A percentile compares a stretch with the other conserved stretches of the same genome.
Conservation (phyloP, 2,329 filamentous ascomycete genomes). For the Ceratocystis destructans region DNA sequence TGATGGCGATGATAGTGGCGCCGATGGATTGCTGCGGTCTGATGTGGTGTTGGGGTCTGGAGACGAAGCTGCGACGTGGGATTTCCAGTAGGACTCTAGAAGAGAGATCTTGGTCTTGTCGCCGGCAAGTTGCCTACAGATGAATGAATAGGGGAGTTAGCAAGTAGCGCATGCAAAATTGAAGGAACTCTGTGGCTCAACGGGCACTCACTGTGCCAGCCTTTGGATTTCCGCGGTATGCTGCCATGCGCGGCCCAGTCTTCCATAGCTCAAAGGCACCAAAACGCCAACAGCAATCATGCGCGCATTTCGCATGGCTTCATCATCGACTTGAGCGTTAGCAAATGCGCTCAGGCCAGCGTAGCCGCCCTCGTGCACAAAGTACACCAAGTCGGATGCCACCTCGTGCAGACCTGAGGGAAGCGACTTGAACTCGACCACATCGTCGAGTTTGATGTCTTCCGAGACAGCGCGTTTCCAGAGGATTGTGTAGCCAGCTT, state of each 20-base stretch:
- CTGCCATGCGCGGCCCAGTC: conserved; percentile 77
- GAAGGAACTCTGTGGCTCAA: neutral
- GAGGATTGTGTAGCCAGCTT: conserved; percentile 76
- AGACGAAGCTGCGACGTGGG: conserved; percentile 27
- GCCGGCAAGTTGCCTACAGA: conserved; percentile 43
- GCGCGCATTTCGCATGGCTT: conserved; percentile 66
- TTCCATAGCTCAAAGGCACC: conserved; percentile 71
- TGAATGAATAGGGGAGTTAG: neutral
- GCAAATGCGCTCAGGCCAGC: conserved; percentile 87
- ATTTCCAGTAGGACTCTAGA: conserved; percentile 71
- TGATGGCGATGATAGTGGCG: neutral
- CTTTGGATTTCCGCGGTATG: conserved; percentile 65
- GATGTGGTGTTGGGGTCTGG: conserved; percentile 33
- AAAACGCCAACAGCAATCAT: conserved; percentile 88
- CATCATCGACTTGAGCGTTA: conserved; percentile 65
- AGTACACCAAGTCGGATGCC: conserved; percentile 80
- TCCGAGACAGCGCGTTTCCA: conserved; percentile 62
- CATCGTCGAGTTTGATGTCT: conserved; percentile 63
- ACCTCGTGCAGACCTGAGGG: conserved; percentile 88
- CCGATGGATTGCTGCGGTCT: neutral
- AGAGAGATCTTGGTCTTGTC: conserved; percentile 48
- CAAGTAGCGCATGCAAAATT: conserved; percentile 20
- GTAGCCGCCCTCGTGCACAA: conserved; percentile 65
- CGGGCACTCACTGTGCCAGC: conserved; percentile 50
- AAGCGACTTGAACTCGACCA: conserved; percentile 91